phyloP scores from a whole-genome alignment of 805 yeast genomes.

The Torulaspora franciscae region DNA sequence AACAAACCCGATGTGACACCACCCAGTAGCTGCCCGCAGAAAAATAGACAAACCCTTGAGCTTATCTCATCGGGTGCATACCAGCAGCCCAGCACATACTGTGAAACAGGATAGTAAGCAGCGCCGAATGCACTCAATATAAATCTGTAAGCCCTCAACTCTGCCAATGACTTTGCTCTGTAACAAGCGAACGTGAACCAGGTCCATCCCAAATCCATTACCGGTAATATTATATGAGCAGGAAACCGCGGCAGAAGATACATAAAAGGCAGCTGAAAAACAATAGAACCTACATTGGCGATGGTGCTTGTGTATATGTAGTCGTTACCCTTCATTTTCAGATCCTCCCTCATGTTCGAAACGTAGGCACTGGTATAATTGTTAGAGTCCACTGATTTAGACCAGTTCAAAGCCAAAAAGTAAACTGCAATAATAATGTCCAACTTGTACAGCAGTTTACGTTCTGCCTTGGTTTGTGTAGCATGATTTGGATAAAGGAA shows the following conservation, averaged over 20 bases:
- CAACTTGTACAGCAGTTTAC: conserved; percentile 46
- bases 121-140: conserved; percentile 68
- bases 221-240: conserved; percentile 44
- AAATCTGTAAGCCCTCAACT: conserved; percentile 58
- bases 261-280: conserved; percentile 64
- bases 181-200: conserved; percentile 55
- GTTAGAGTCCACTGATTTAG: conserved; percentile 57
- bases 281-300: conserved; percentile 56
- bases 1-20: conserved; percentile 53
- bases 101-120: conserved; percentile 59
- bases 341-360: conserved; percentile 55
- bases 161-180: conserved; percentile 44
- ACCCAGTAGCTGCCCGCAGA: conserved; percentile 48
- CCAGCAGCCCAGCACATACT: conserved; percentile 57
- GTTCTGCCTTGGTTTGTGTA: conserved; percentile 41
- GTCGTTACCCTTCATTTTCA: conserved; percentile 59
- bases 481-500: conserved; percentile 35
- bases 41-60: conserved; percentile 59
- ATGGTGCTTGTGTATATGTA: conserved; percentile 55
- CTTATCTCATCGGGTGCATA: conserved; percentile 54
- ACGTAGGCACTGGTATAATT: conserved; percentile 65
- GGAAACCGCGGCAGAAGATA: conserved; percentile 54
- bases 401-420: conserved; percentile 60
- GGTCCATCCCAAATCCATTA: conserved; percentile 64
- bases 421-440: conserved; percentile 54